Evolutionary conservation across 2,329 filamentous ascomycete species (phyloP), one percentile per base, ranked within the genome.

Genomic region (Trichophyton equinum): DNA sequence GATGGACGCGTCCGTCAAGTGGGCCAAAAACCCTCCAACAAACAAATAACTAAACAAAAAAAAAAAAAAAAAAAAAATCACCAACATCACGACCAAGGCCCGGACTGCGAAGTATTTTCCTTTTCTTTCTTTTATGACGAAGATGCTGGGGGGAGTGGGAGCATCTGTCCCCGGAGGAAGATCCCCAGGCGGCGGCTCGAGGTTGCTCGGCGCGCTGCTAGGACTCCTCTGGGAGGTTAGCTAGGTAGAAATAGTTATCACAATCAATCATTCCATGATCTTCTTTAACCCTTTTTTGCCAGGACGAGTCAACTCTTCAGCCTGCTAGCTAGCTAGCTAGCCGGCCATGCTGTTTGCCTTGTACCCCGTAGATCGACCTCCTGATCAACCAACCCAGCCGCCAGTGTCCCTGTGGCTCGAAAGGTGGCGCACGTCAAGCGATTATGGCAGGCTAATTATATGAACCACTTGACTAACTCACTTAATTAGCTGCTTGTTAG

Each of bases 171-270:
- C 55, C 55, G 7, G n/a, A 47, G n/a, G 11, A 36, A 57, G 55
- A 57, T 57, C 40, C 55, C 22, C 55, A 57, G 55, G 22, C 55
- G 55, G 55, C 40, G 55, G 55, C 55, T 57, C 13, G 55, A 44
- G 55, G 55, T 27, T 42, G 55, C 40, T 44, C 55, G 38, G 55
- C 55, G 33, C 36, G 40, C 55, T 57, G 55, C 40, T 57, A 57
- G 55, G 55, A 57, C 55, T 57, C 55, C 11, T 57, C n/a, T 25
- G 11, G 36, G 36, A 18, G 8, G 33, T 25, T 57, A 57, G 22
- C 20, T 42, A 57, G 40, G 15, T 56, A 56, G 53, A 44, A 44
- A 44, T 44, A 36, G n/a, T 20, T 38, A 33, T 38, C 33, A n/a
- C 46, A 49, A 27, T 49, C 20, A 49, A 27, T 49, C 20, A 49